Conservation (phyloP, 495 filamentous ascomycete species). For the Evansstolkia leycettana region DNA sequence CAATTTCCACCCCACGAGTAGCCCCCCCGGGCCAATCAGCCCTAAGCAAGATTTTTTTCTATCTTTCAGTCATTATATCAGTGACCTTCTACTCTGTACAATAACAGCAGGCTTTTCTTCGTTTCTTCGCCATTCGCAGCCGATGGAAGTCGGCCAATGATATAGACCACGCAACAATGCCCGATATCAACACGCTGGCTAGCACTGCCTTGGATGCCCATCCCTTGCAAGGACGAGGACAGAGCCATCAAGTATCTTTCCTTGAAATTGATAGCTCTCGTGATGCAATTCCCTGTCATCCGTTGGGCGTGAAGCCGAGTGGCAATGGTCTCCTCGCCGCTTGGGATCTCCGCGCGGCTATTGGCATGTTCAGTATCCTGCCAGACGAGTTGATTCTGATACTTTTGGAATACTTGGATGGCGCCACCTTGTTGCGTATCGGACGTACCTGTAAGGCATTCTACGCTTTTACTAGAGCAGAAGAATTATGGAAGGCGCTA, state of each 20-base stretch:
- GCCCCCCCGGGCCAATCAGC: too few relatives aligned
- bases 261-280: background rate
- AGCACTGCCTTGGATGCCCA: slow-evolving; percentile 10
- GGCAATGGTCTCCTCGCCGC: slow-evolving; percentile 69
- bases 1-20: too few relatives aligned
- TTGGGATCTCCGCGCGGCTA: slow-evolving; percentile 49
- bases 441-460: slow-evolving; percentile 81
- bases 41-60: background rate
- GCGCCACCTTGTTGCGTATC: slow-evolving; percentile 44
- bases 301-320: slow-evolving; percentile 72
- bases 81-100: too few relatives aligned
- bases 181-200: slow-evolving; percentile 19
- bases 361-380: slow-evolving; percentile 50
- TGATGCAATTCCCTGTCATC: slow-evolving; percentile 60
- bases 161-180: slow-evolving; percentile 10
- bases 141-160: background rate
- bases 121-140: background rate
- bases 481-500: slow-evolving; percentile 84
- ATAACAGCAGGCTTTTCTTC: background rate
- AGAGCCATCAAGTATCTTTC: too few relatives aligned
- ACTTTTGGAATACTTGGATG: slow-evolving; percentile 65
- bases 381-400: slow-evolving; percentile 75
- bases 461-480: slow-evolving; percentile 72
- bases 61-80: too few relatives aligned
- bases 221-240: background rate